Evolutionary conservation across 2,329 filamentous ascomycete genomes (phyloP).

Genomic region (Mycosphaerella sp.): DNA sequence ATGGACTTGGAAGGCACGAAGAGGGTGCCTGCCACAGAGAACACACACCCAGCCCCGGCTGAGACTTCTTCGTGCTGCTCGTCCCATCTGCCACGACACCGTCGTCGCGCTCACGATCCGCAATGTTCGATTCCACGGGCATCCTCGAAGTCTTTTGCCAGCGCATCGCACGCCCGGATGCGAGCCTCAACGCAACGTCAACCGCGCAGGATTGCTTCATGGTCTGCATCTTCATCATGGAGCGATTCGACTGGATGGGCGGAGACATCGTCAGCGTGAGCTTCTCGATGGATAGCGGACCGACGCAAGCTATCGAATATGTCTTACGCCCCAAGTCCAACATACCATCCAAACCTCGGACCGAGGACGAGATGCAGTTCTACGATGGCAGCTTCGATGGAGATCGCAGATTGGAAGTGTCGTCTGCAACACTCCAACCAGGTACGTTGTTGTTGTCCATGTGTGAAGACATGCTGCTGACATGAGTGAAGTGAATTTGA

Average conservation of each 20-base stretch:
- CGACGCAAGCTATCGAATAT: neutral
- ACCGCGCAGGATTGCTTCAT: constrained; percentile 7
- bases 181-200: neutral
- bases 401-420: constrained; percentile 3
- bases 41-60: neutral
- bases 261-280: neutral
- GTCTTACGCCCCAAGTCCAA: neutral
- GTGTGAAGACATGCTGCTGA: neutral
- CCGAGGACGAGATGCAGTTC: neutral
- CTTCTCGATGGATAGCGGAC: constrained; percentile 6
- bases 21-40: neutral
- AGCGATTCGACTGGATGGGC: constrained; percentile 15
- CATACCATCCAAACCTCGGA: neutral
- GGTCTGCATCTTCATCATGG: constrained; percentile 8
- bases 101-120: neutral
- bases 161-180: constrained; percentile 6
- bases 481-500: constrained; percentile 1
- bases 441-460: neutral
- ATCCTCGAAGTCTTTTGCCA: constrained; percentile 11
- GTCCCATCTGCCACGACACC: neutral
- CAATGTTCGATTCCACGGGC: constrained; percentile 13
- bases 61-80: neutral
- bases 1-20: neutral
- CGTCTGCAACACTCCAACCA: constrained; percentile 3
- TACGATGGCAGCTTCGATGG: constrained; percentile 8